phyloP scores from a whole-genome alignment of 164 flowering plant genomes.

The Brasenia schreberi region DNA sequence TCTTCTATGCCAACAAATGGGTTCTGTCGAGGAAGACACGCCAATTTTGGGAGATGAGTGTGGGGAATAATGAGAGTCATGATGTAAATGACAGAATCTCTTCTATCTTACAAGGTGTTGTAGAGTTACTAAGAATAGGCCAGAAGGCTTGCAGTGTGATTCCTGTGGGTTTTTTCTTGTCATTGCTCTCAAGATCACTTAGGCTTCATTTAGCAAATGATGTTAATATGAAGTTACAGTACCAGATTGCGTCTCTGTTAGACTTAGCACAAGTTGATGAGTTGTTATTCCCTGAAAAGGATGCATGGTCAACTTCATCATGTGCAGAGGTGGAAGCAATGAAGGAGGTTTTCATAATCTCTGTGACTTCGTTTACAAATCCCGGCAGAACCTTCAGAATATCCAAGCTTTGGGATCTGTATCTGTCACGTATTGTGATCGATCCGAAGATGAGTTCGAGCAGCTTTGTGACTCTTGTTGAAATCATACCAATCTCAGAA shows the following conservation, averaged over 20 bases:
- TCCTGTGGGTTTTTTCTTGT: conserved; percentile 80
- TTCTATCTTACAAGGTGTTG: conserved; percentile 36
- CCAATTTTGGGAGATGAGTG: conserved; percentile 39
- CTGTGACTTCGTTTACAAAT: conserved; percentile 26
- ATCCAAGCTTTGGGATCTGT: conserved; percentile 73
- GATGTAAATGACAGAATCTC: conserved; percentile 15
- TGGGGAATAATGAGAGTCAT: conserved; percentile 8
- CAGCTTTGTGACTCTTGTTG: conserved; percentile 59
- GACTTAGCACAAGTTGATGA: conserved; percentile 64
- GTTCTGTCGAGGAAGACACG: conserved; percentile 42
- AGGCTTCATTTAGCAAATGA: conserved; percentile 29
- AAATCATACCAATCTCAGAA: conserved; percentile 42
- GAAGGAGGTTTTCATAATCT: conserved; percentile 47
- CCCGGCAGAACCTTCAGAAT: conserved; percentile 24
- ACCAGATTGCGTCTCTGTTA: conserved; percentile 42
- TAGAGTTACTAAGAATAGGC: conserved; percentile 43
- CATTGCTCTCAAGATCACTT: conserved; percentile 50
- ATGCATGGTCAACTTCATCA: conserved; percentile 24
- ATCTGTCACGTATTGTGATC: conserved; percentile 39
- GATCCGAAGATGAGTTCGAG: conserved; percentile 37
- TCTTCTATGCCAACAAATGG: conserved; percentile 83
- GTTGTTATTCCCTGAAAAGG: conserved; percentile 39
- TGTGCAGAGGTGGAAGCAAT: conserved; percentile 47
- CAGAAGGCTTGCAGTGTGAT: conserved; percentile 42
- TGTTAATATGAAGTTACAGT: conserved; percentile 28